Evolutionary conservation across 2,329 filamentous ascomycete genomes (phyloP).

Genomic region (Whalleya microplaca): DNA sequence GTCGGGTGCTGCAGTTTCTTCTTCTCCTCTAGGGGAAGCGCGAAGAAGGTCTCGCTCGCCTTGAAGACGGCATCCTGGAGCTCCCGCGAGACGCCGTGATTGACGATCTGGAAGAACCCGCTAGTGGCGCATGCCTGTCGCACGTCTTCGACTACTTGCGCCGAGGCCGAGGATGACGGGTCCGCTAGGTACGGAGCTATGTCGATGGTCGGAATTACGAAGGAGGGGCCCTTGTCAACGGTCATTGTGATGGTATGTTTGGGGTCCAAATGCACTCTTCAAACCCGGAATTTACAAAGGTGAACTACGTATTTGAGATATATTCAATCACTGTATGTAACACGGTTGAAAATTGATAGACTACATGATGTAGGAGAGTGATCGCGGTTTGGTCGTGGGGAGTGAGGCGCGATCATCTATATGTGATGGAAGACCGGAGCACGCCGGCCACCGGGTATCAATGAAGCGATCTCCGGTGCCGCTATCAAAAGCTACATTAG

Average conservation of each 20-base stretch:
- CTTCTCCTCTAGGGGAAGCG: constrained; percentile 48
- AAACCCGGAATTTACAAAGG: no score
- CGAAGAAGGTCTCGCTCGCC: constrained; percentile 51
- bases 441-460: constrained; percentile 14
- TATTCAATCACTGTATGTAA: background rate
- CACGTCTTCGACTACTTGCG: constrained; percentile 36
- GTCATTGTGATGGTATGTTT: constrained; percentile 1
- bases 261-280: no score
- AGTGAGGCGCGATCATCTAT: background rate
- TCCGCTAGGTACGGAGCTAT: constrained; percentile 38
- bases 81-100: constrained; percentile 47
- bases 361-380: no score
- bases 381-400: no score
- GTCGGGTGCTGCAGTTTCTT: constrained; percentile 42
- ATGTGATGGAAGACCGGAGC: constrained; percentile 11
- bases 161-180: constrained; percentile 29
- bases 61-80: constrained; percentile 46
- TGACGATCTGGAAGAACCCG: constrained; percentile 58
- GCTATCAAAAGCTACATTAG: no score
- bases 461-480: no score
- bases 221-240: constrained; percentile 3
- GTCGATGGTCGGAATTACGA: constrained; percentile 38
- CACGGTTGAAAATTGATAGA: background rate
- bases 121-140: constrained; percentile 42
- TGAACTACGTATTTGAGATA: no score